phyloP scores from a whole-genome alignment of 2,329 filamentous ascomycete genomes.

The Ophiostoma triangulosporum region DNA sequence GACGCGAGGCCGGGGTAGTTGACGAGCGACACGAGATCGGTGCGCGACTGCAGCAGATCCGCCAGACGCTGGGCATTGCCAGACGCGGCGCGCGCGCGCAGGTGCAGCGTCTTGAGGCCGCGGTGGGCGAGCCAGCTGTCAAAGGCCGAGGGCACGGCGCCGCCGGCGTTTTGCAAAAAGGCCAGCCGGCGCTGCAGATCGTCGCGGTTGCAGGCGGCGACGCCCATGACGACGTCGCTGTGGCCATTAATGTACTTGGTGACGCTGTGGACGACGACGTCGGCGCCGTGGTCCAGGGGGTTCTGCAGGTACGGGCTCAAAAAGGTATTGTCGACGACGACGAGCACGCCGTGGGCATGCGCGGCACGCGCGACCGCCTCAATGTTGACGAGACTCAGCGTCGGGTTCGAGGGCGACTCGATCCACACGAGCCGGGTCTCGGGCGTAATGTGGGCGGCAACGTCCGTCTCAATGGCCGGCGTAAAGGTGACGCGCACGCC shows the following conservation, averaged over 20 bases:
- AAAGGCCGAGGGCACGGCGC: constrained; percentile 85
- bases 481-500: constrained; percentile 92
- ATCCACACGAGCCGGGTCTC: constrained; percentile 97
- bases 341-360: constrained; percentile 76
- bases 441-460: constrained; percentile 68
- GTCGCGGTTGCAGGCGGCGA: constrained; percentile 85
- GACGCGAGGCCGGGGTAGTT: constrained; percentile 90
- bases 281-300: constrained; percentile 84
- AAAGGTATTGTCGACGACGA: constrained; percentile 99
- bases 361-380: constrained; percentile 69
- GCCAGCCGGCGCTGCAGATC: constrained; percentile 61
- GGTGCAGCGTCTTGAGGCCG: constrained; percentile 89
- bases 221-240: constrained; percentile 92
- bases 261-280: constrained; percentile 92
- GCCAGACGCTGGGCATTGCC: constrained; percentile 71
- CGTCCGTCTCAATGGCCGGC: constrained; percentile 78
- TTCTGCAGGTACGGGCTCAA: constrained; percentile 94
- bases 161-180: constrained; percentile 96
- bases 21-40: constrained; percentile 64
- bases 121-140: constrained; percentile 98
- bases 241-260: constrained; percentile 99
- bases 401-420: constrained; percentile 89
- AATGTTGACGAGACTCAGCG: constrained; percentile 85
- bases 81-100: constrained; percentile 75
- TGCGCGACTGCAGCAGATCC: constrained; percentile 60